Percentiles rank a stretch among this genome's conserved stretches.
Conservation (phyloP, 495 filamentous ascomycete genomes). For the Penicillium canariense region DNA sequence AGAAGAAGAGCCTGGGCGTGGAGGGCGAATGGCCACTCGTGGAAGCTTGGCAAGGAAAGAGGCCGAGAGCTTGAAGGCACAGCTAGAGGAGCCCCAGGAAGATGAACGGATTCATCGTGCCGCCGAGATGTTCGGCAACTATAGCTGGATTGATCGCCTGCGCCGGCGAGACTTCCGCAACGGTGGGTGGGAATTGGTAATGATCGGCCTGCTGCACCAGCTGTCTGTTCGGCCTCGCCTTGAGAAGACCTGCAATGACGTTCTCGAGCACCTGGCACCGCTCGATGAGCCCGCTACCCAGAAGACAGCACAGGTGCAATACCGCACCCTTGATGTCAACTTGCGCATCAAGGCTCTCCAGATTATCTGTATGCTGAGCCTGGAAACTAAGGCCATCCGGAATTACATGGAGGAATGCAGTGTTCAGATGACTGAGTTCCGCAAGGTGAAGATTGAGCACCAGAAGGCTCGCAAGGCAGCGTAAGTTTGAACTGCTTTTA, state of each 20-base stretch:
- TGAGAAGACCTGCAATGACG: constrained; percentile 70
- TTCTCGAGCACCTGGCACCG: constrained; percentile 77
- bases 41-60: constrained; percentile 82
- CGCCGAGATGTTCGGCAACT: constrained; percentile 63
- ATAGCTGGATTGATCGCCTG: constrained; percentile 81
- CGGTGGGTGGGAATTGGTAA: constrained; percentile 87
- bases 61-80: constrained; percentile 59
- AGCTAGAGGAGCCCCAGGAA: constrained; percentile 26
- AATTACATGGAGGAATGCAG: constrained; percentile 88
- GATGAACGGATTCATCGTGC: constrained; percentile 65
- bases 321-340: constrained; percentile 75
- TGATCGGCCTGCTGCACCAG: constrained; percentile 83
- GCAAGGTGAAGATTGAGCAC: constrained; percentile 93
- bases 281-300: constrained; percentile 66
- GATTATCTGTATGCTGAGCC: constrained; percentile 82
- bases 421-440: constrained; percentile 85
- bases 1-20: constrained; percentile 48
- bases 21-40: constrained; percentile 73
- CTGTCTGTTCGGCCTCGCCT: constrained; percentile 72
- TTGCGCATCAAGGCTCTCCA: constrained; percentile 75
- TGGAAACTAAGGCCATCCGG: constrained; percentile 79
- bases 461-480: constrained; percentile 77
- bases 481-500: constrained; percentile 54
- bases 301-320: constrained; percentile 69
- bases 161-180: constrained; percentile 81